Evolutionary conservation across 1,139 yeast genomes (phyloP).

Genomic region (Yamadazyma friedrichii): DNA sequence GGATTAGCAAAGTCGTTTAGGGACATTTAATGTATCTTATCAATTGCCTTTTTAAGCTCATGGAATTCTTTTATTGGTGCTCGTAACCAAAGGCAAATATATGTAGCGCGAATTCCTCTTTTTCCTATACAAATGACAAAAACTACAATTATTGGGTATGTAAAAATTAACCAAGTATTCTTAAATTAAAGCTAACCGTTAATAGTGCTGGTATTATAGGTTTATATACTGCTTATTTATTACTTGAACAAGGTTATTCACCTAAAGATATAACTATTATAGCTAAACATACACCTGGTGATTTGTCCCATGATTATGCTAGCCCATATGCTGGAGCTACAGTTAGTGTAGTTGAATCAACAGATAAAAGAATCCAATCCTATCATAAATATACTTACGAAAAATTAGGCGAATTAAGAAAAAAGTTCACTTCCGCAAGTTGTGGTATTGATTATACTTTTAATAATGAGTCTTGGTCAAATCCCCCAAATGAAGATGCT

Average conservation of each 20-base stretch:
- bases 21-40: too few relatives aligned
- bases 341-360: constrained; percentile 13
- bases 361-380: constrained; percentile 6
- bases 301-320: constrained; percentile 20
- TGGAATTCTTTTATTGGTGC: background rate
- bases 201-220: constrained; percentile 23
- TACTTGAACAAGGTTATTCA: constrained; percentile 18
- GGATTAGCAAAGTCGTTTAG: constrained; percentile 10
- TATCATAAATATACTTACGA: constrained; percentile 18
- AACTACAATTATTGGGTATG: constrained; percentile 1
- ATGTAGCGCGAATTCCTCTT: too few relatives aligned
- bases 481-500: constrained; percentile 34
- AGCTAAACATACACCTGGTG: constrained; percentile 25
- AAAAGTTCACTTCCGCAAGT: constrained; percentile 15
- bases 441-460: constrained; percentile 14
- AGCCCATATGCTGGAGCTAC: constrained; percentile 27
- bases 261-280: constrained; percentile 16
- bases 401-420: constrained; percentile 13
- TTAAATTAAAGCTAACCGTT: constrained; percentile 1
- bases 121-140: too few relatives aligned
- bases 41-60: too few relatives aligned
- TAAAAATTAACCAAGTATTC: background rate
- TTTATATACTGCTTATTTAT: constrained; percentile 23
- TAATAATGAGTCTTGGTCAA: constrained; percentile 13
- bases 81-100: too few relatives aligned